These are phyloP conservation scores for Naegleria fowleri DNA, from an alignment of 208 protist species.

Conservation along the genomic window DNA sequence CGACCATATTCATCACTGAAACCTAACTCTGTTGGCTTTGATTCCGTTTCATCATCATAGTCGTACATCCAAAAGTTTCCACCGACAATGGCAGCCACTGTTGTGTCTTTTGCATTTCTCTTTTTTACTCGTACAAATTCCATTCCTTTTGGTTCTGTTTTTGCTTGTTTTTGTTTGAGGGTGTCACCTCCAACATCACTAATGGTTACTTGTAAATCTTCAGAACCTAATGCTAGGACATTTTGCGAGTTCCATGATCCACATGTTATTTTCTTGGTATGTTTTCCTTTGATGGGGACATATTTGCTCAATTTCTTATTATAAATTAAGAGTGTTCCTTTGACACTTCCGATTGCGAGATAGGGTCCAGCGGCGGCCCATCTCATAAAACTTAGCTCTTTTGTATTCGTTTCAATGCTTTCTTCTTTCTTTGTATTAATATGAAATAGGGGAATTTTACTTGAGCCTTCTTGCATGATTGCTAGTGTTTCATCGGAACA, in stretches of 20 bases:
- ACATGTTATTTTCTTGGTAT: slow-evolving; percentile 75
- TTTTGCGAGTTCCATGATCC: slow-evolving; percentile 68
- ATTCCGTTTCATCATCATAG: slow-evolving; percentile 53
- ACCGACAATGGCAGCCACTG: slow-evolving; percentile 53
- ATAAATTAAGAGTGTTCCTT: slow-evolving; percentile 82
- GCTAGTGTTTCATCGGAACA: slow-evolving; percentile 67
- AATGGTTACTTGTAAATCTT: slow-evolving; percentile 76
- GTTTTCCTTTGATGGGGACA: slow-evolving; percentile 69
- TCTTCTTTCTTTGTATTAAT: slow-evolving; percentile 57
- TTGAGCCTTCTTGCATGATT: slow-evolving; percentile 62
- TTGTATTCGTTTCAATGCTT: slow-evolving; percentile 71
- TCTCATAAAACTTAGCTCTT: slow-evolving; percentile 69
- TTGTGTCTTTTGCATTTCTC: slow-evolving; percentile 34
- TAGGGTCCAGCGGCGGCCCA: slow-evolving; percentile 70
- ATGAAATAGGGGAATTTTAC: slow-evolving; percentile 69
- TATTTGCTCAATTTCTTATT: slow-evolving; percentile 82
- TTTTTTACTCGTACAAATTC: slow-evolving; percentile 52
- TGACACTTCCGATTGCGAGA: slow-evolving; percentile 75
- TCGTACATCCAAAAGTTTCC: slow-evolving; percentile 50
- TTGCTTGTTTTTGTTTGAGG: slow-evolving; percentile 53
- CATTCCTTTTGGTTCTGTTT: slow-evolving; percentile 51
- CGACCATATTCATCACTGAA: slow-evolving; percentile 58
- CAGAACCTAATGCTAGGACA: slow-evolving; percentile 66
- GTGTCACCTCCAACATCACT: slow-evolving; percentile 66
- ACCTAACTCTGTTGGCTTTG: slow-evolving; percentile 52